These are phyloP conservation scores for Sporothrix euskadiensis DNA, from an alignment of 2,329 filamentous ascomycete species.

Conservation along the genomic window DNA sequence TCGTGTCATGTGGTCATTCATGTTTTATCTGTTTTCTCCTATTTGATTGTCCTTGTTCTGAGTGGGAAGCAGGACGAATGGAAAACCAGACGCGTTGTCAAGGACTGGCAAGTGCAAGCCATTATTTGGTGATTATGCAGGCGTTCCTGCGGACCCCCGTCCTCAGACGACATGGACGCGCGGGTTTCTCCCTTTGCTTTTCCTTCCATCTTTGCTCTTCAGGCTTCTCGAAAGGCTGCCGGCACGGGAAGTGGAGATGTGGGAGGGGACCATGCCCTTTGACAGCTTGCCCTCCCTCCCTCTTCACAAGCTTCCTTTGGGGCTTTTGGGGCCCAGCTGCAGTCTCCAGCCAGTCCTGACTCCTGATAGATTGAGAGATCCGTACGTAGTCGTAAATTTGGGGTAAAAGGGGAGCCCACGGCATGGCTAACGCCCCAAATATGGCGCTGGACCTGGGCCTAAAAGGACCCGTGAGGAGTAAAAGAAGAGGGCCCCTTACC, in stretches of 20 bases:
- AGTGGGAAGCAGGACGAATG: neutral
- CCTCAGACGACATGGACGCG: neutral
- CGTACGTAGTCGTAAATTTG: constrained; percentile 1
- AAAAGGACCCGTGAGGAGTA: constrained; percentile 20
- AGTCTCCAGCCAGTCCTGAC: neutral
- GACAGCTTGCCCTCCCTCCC: constrained; percentile 4
- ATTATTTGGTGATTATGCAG: neutral
- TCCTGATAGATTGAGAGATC: neutral
- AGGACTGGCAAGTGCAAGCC: neutral
- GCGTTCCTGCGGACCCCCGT: constrained; percentile 2
- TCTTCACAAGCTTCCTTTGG: neutral
- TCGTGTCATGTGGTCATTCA: neutral
- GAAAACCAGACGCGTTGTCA: neutral
- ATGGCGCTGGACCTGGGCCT: constrained; percentile 4
- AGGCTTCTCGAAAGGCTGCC: constrained; percentile 16
- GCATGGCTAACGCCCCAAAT: neutral
- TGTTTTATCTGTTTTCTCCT: neutral
- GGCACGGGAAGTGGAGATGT: constrained; percentile 17
- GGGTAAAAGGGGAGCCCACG: constrained; percentile 17
- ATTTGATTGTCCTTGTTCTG: neutral
- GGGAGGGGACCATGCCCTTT: constrained; percentile 12
- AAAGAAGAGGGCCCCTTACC: neutral
- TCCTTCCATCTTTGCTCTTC: neutral
- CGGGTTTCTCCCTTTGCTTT: neutral
- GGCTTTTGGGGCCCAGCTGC: neutral